Evolutionary conservation across 257 asterid genomes (phyloP).

Genomic region (Rauvolfia tetraphylla): DNA sequence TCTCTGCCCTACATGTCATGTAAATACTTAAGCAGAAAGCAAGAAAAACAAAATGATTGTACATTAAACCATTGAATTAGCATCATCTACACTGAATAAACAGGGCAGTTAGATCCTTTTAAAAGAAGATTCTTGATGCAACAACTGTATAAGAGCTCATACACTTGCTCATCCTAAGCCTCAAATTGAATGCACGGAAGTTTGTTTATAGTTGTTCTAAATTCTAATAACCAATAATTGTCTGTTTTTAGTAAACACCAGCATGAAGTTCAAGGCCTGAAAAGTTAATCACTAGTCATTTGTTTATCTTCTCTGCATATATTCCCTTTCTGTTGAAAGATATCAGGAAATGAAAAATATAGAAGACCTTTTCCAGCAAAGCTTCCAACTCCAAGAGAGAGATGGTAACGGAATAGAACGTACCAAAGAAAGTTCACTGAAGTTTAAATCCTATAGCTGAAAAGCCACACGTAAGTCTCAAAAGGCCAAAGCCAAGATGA

Average conservation of each 20-base stretch:
- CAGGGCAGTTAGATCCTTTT: not conserved
- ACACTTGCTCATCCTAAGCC: not conserved
- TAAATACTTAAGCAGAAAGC: constrained; percentile 23
- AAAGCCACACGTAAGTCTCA: not conserved
- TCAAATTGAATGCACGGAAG: not conserved
- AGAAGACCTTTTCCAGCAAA: not conserved
- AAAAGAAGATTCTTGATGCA: not conserved
- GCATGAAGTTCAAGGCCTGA: not conserved
- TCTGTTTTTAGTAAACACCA: not conserved
- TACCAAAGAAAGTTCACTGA: not conserved
- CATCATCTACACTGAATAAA: not conserved
- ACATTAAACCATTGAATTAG: not conserved
- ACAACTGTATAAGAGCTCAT: not conserved
- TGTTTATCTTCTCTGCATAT: not conserved
- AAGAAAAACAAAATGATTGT: not conserved
- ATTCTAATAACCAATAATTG: not conserved
- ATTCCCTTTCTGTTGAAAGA: not conserved
- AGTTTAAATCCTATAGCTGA: not conserved
- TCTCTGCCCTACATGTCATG: constrained; percentile 69
- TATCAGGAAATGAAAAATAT: not conserved
- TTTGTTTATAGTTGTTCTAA: not conserved
- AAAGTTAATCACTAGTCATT: not conserved
- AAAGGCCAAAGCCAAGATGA: not conserved
- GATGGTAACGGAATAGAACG: not conserved
- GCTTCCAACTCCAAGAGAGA: not conserved